Evolutionary conservation across 2,329 filamentous ascomycete species (phyloP), one percentile per base, ranked within the genome.

Genomic region (Colletotrichum costaricense): DNA sequence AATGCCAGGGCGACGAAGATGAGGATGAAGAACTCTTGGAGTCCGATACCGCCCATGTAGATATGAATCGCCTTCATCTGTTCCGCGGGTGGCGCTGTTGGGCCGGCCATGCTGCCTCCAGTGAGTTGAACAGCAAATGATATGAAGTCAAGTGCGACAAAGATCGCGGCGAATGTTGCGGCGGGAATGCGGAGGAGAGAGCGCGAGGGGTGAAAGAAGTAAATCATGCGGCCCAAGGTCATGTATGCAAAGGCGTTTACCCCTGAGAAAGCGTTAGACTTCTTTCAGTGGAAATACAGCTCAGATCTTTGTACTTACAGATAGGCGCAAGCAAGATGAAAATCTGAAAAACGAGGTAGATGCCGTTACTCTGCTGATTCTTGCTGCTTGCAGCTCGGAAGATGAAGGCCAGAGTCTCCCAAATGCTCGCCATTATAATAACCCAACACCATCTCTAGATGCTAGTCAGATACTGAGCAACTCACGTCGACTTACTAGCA

Each of bases 1-100:
- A 84, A 79, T 0, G 82, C 79, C 2, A 89, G 78, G 0, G 74
- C 77, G 2, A 84, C 76, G 73, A 89, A 88, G n/a, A 84, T 63
- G 3, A 88, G 71, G 67, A 89, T 87, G 70, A 88, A 88, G 35
- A 85, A 76, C 74, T 88, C 80, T 73, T 90, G 88, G 0, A 89
- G 77, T 0, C 84, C 87, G 19, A 89, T 86, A 0, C 88, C 88
- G 12, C 84, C 86, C 86, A 88, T 89, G 78, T 89, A 71, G 71
- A 86, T 80, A 63, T 85, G 80, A 0, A 86, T 81, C 1, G 80
- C 84, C 24, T 68, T 75, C 33, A 79, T 72, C 28, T 80, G 78
- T 7, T 78, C 77, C 2, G 78, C 76, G 0, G 78, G 74, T 0
- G 80, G 76, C 0, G 81, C 71, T 0, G 73, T 76, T 6, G 79